phyloP scores from a whole-genome alignment of 129 eudicot species.

The Ambrosia artemisiifolia region DNA sequence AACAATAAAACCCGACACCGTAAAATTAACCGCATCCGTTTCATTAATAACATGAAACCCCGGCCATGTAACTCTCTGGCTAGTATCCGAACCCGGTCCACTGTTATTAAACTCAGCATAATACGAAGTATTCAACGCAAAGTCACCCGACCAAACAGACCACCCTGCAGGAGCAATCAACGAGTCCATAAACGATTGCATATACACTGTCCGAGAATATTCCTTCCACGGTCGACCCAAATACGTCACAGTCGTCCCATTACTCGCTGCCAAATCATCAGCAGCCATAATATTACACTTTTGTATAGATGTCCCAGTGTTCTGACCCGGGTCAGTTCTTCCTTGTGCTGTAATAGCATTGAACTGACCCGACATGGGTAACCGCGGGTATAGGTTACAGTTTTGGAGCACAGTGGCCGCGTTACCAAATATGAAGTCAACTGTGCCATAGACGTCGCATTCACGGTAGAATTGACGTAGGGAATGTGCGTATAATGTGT shows the following conservation, averaged over 20 bases:
- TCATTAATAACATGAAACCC: slow-evolving; percentile 38
- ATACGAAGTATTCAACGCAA: slow-evolving; percentile 49
- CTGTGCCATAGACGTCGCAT: slow-evolving; percentile 58
- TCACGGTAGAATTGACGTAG: slow-evolving; percentile 56
- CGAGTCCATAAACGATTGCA: slow-evolving; percentile 53
- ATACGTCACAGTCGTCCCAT: slow-evolving; percentile 37
- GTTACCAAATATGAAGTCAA: slow-evolving; percentile 64
- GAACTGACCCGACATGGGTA: slow-evolving; percentile 47
- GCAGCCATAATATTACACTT: slow-evolving; percentile 41
- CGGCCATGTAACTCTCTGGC: slow-evolving; percentile 48
- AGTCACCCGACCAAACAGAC: slow-evolving; percentile 51
- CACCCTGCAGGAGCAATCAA: slow-evolving; percentile 49
- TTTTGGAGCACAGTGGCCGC: slow-evolving; percentile 51
- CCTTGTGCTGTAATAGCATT: slow-evolving; percentile 72
- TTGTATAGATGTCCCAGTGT: slow-evolving; percentile 51
- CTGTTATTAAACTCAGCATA: slow-evolving; percentile 52
- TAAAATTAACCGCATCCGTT: slow-evolving; percentile 48
- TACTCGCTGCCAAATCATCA: slow-evolving; percentile 43
- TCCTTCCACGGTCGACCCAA: slow-evolving; percentile 67
- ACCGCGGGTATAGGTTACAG: slow-evolving; percentile 47
- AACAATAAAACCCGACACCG: slow-evolving; percentile 37
- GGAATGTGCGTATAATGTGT: slow-evolving; percentile 59
- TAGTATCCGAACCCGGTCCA: slow-evolving; percentile 54
- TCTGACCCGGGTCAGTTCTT: slow-evolving; percentile 47
- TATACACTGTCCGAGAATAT: slow-evolving; percentile 39